These are phyloP conservation scores for Sporothrix phasma DNA, from an alignment of 2,329 filamentous ascomycete genomes.

Conservation along the genomic window DNA sequence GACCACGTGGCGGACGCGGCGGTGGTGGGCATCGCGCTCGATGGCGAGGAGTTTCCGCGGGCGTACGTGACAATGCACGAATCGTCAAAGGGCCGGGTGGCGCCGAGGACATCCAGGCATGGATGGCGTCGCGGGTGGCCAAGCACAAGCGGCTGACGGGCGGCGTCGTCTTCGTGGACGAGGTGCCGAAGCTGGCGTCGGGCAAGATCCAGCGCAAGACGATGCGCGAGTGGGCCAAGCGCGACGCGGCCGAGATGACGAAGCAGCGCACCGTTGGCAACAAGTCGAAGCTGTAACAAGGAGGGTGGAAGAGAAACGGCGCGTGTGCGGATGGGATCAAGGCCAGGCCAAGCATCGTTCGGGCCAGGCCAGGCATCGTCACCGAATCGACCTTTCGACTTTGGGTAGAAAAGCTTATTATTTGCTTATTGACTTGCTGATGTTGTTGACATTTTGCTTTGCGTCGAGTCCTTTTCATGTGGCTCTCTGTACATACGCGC, in stretches of 20 bases:
- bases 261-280: constrained; percentile 14
- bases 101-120: constrained; percentile 41
- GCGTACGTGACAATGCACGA: constrained; percentile 43
- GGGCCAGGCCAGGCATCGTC: not conserved
- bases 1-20: constrained; percentile 48
- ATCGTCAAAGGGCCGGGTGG: constrained; percentile 34
- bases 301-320: not conserved
- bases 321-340: constrained; percentile 2
- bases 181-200: constrained; percentile 46
- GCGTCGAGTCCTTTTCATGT: not conserved
- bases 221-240: constrained; percentile 47
- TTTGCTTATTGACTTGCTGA: not conserved
- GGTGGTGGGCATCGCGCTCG: constrained; percentile 38
- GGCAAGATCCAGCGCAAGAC: constrained; percentile 50
- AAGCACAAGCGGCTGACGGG: constrained; percentile 44
- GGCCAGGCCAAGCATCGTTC: not conserved
- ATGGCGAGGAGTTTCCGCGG: constrained; percentile 38
- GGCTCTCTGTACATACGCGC: not conserved
- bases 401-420: not conserved
- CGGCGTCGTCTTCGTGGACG: constrained; percentile 44
- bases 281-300: constrained; percentile 7
- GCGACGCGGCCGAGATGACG: constrained; percentile 32
- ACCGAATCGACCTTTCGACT: not conserved
- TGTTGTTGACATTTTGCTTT: not conserved
- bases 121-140: constrained; percentile 35